Evolutionary conservation across 106 monocot species (phyloP).

Genomic region (Cymbidium sinense): DNA sequence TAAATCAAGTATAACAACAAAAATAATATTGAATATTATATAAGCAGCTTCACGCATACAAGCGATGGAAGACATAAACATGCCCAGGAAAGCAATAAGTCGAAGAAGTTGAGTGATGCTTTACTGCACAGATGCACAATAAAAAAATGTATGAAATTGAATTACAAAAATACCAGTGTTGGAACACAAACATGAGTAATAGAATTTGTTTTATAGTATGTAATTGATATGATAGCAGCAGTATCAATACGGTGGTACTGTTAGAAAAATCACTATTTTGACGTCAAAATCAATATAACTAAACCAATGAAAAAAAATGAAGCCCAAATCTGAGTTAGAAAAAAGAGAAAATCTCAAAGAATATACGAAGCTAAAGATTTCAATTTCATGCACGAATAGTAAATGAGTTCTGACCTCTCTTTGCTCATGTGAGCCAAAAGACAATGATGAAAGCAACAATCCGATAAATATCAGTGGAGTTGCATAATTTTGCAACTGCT

Average conservation of each 20-base stretch:
- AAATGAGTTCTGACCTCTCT: conserved; percentile 54
- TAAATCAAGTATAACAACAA: neutral
- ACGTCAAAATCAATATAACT: neutral
- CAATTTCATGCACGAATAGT: neutral
- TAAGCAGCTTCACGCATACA: neutral
- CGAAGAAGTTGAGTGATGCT: neutral
- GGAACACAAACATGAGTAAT: too few relatives aligned
- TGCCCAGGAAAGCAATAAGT: neutral
- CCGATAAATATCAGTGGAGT: conserved; percentile 70
- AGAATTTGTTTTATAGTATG: neutral
- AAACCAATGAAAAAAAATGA: neutral
- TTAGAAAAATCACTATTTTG: neutral
- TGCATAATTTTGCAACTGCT: conserved; percentile 65
- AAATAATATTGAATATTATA: neutral
- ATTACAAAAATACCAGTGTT: too few relatives aligned
- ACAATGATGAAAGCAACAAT: conserved; percentile 61
- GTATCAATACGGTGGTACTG: neutral
- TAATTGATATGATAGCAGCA: neutral
- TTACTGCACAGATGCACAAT: too few relatives aligned
- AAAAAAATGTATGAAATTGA: too few relatives aligned
- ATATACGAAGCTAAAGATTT: neutral
- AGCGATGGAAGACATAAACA: neutral
- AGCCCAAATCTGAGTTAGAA: neutral
- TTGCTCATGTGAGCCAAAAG: conserved; percentile 50
- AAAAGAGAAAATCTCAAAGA: too few relatives aligned